phyloP scores from a whole-genome alignment of 306 rosid species.

The Rosa rugosa region DNA sequence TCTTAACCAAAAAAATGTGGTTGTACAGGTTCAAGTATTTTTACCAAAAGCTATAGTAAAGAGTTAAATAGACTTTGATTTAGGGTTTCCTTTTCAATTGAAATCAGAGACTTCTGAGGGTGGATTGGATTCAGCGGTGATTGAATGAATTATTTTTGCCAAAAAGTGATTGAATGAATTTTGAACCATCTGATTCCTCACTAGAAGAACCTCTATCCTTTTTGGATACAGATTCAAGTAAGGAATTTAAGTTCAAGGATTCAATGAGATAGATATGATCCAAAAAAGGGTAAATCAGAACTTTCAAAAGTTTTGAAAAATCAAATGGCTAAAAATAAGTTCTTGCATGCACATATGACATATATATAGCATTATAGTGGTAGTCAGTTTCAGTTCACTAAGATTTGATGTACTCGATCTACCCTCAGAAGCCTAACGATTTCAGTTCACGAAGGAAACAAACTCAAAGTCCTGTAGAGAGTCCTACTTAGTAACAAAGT shows the following conservation, averaged over 20 bases:
- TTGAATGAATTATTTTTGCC: too few relatives aligned
- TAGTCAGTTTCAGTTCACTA: neutral
- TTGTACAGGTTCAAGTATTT: too few relatives aligned
- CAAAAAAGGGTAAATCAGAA: neutral
- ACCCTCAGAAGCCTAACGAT: neutral
- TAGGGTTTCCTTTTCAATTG: neutral
- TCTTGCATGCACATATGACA: neutral
- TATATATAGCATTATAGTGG: too few relatives aligned
- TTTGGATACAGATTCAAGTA: neutral
- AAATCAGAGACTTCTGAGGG: neutral
- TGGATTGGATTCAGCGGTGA: too few relatives aligned
- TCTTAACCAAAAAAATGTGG: too few relatives aligned
- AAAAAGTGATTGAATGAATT: too few relatives aligned
- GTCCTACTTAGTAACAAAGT: neutral
- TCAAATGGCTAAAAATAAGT: neutral
- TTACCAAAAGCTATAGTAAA: too few relatives aligned
- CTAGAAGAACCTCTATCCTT: neutral
- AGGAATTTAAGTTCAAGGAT: neutral
- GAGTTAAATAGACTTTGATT: neutral
- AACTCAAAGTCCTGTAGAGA: neutral
- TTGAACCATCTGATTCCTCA: too few relatives aligned
- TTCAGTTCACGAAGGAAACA: constrained; percentile 5
- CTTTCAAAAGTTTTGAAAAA: neutral
- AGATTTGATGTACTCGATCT: neutral
- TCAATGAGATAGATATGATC: neutral